phyloP scores from a whole-genome alignment of 169 alveolate species.

The Ichthyophthirius multifiliis region DNA sequence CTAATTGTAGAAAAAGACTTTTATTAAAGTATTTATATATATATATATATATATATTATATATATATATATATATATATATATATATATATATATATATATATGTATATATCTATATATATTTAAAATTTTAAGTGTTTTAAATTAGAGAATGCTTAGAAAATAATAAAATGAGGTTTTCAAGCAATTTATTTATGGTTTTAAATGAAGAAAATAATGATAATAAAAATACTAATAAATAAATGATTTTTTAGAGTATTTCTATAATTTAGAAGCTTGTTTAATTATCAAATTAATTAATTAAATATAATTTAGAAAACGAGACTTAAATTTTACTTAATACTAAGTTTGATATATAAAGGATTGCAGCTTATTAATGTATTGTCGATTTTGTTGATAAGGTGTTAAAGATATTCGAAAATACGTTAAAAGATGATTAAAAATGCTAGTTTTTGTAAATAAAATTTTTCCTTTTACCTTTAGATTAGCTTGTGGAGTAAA shows the following conservation, averaged over 20 bases:
- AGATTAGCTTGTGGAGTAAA: background rate
- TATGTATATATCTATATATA: background rate
- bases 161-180: background rate
- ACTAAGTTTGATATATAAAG: conserved; percentile 1
- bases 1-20: background rate
- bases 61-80: too few relatives aligned
- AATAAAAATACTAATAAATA: too few relatives aligned
- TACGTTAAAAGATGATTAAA: background rate
- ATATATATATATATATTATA: too few relatives aligned
- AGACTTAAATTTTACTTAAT: background rate
- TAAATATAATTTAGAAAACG: background rate
- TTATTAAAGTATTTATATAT: background rate
- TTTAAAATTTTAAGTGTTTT: background rate
- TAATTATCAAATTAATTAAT: background rate
- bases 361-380: background rate
- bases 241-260: too few relatives aligned
- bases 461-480: background rate
- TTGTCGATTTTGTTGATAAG: background rate
- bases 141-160: background rate
- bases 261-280: background rate
- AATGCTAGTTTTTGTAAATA: background rate
- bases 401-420: background rate
- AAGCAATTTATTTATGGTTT: background rate
- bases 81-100: too few relatives aligned
- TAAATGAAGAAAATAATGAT: too few relatives aligned